Percentiles rank a stretch among this genome's conserved stretches.
Conservation (phyloP, 176 grass and related monocot species). For the Chrysopogon serrulatus region DNA sequence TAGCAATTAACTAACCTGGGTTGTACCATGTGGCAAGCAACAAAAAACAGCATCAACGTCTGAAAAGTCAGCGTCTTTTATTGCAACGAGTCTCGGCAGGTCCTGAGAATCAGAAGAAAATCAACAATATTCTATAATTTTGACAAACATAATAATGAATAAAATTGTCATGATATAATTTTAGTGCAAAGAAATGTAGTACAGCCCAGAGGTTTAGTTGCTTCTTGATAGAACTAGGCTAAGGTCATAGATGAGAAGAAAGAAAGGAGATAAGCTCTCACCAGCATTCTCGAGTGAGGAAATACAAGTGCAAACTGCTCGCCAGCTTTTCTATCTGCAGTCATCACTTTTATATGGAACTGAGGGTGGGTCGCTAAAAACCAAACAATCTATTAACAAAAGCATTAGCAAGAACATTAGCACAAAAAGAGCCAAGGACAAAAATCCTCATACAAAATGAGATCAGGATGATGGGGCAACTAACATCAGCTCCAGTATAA, state of each 20-base stretch:
- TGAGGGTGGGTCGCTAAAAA: slow-evolving; percentile 84
- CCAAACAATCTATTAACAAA: slow-evolving; percentile 64
- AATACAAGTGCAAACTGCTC: slow-evolving; percentile 83
- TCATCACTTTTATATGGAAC: slow-evolving; percentile 74
- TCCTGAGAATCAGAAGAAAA: slow-evolving; percentile 52
- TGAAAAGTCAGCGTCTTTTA: slow-evolving; percentile 95
- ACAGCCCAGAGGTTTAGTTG: neutral
- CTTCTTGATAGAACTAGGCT: neutral
- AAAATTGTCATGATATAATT: neutral
- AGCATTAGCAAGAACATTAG: neutral
- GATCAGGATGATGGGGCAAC: slow-evolving; percentile 23
- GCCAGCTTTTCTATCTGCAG: slow-evolving; percentile 94
- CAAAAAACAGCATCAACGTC: slow-evolving; percentile 96
- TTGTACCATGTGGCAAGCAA: slow-evolving; percentile 99
- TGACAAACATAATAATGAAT: neutral
- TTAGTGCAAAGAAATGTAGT: neutral
- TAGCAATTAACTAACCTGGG: slow-evolving; percentile 63
- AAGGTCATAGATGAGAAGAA: neutral
- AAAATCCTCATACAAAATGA: neutral
- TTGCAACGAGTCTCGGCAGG: slow-evolving; percentile 76
- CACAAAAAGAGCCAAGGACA: neutral
- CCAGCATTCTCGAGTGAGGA: slow-evolving; percentile 83
- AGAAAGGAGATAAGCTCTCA: slow-evolving; percentile 29
- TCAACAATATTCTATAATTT: neutral
- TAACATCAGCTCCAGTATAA: slow-evolving; percentile 96